Evolutionary conservation across 805 yeast genomes (phyloP), one percentile per base, ranked within the genome.

Genomic region (Wickerhamiella azyma): DNA sequence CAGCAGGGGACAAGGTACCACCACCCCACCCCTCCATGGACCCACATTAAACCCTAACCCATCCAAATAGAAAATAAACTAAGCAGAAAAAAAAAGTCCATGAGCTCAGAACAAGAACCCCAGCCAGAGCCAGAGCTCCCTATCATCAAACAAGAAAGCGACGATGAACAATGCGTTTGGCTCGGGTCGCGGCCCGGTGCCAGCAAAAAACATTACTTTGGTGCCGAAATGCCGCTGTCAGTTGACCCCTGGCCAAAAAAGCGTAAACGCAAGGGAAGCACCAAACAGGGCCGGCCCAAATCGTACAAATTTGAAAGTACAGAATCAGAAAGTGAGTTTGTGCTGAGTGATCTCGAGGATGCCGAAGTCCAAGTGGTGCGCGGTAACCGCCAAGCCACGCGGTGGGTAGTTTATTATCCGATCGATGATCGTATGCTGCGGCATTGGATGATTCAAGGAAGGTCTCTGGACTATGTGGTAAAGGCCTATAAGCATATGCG

Each of bases 391-490:
- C 21, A 32, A 30, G 33, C 43, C 9, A 28, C 36, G 21, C 35
- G 43, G 9, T 41, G 43, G 43, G 43, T 41, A 5, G 33, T 36
- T 17, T 41, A 41, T 24, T 16, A 28, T 2, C 30, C 13, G 8
- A 29, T 24, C 10, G 43, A 41, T 11, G 38, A 41, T 11, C 17
- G 13, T 8, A 41, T 41, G 43, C 33, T 41, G n/a, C 19, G 13
- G 29, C 43, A 41, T 17, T 41, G 43, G 43, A 26, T 41, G 14
- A 29, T 41, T 2, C 43, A 41, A 30, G 43, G 43, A 26, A 37
- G 43, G 2, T 41, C 43, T 7, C 38, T 41, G 19, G 33, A 32
- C 30, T 41, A 41, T 24, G 37, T 41, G 6, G 36, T 18, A 30
- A 29, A 29, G 16, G 43, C 43, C 3, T 41, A 28, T 19, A 18